Base-by-base conservation (phyloP, 371 early-diverging fungal genomes). In the Mucor lusitanicus region DNA sequence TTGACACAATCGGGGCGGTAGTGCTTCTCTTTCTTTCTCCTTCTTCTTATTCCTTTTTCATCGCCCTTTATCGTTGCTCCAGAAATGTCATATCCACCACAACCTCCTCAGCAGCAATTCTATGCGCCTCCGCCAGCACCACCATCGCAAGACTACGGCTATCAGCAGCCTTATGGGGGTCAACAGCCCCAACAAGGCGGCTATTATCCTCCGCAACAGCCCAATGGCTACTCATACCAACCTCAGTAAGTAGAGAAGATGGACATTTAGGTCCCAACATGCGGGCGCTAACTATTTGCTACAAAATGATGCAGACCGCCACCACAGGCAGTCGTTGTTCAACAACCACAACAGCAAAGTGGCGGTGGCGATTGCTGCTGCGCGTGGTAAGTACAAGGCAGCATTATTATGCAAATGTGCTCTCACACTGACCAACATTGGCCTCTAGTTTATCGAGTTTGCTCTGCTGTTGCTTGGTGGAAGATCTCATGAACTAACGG, bases 81-180 rank as follows among this genome's bases (percentile, higher is more conserved):
- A 35, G 23, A n/a, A 27, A 66, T 66, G 67, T 66, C 67, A 25
- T 66, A 66, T 60, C 67, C 67, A 40, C 54, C 37, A 19, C 53
- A 66, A 3, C 53, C 61, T 30, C 61, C 67, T 21, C 53, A 66
- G 12, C 60, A 65, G 54, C 17, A 23, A 28, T 54, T 39, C 13
- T 66, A 66, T 59, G 48, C 61, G 1, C 67, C 59, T 21, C 59
- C 32, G 23, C 39, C 19, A 32, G 4, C 59, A 35, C 59, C 32
- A 37, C 39, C 19, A 32, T 13, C 33, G 12, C 50, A 50, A 35
- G 58, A 21, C 3, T 58, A 35, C 56, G 55, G 32, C 17, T 21
- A 58, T 59, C 60, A 59, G 17, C 60, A 59, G 25, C 60, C 32
- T 32, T 56, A 32, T 56, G 50, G 50, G 9, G 50, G 50, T 19